These are phyloP conservation scores for Hymenotorrendiella dingleyae DNA, from an alignment of 2,329 filamentous ascomycete genomes.

Conservation along the genomic window DNA sequence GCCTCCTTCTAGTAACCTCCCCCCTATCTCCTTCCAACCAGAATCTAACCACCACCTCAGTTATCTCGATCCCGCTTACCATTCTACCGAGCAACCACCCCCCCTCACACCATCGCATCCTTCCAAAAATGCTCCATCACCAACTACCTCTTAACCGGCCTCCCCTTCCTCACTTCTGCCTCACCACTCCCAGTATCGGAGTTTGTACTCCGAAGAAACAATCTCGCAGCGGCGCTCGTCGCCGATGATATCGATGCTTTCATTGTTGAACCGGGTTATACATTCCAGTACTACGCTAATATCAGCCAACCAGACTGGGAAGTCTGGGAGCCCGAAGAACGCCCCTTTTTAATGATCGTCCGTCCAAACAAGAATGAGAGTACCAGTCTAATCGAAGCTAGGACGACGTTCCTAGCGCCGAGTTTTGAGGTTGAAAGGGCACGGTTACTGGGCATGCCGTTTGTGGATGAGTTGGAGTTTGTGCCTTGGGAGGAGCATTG, in stretches of 20 bases:
- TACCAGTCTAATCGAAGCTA: conserved; percentile 41
- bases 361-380: conserved; percentile 36
- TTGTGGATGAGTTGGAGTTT: conserved; percentile 43
- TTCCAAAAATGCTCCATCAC: conserved; percentile 47
- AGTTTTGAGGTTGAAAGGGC: conserved; percentile 56
- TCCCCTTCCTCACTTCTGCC: conserved; percentile 46
- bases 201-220: conserved; percentile 48
- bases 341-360: conserved; percentile 57
- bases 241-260: conserved; percentile 50
- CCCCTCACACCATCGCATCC: conserved; percentile 8
- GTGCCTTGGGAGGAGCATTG: conserved; percentile 60
- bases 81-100: neutral
- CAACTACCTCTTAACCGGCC: conserved; percentile 39
- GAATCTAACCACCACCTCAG: too few relatives aligned
- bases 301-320: conserved; percentile 57
- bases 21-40: too few relatives aligned
- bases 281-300: conserved; percentile 59
- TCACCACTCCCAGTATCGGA: conserved; percentile 43
- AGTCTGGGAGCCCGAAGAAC: conserved; percentile 58
- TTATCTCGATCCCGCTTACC: neutral
- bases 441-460: conserved; percentile 52
- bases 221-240: conserved; percentile 49
- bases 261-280: conserved; percentile 57
- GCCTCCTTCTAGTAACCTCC: too few relatives aligned
- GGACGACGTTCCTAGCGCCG: conserved; percentile 53